A percentile compares a stretch with the other conserved stretches of the same genome.
These are phyloP conservation scores for Royoungia palumana DNA, from an alignment of 768 basidiomycete genomes.

Conservation along the genomic window DNA sequence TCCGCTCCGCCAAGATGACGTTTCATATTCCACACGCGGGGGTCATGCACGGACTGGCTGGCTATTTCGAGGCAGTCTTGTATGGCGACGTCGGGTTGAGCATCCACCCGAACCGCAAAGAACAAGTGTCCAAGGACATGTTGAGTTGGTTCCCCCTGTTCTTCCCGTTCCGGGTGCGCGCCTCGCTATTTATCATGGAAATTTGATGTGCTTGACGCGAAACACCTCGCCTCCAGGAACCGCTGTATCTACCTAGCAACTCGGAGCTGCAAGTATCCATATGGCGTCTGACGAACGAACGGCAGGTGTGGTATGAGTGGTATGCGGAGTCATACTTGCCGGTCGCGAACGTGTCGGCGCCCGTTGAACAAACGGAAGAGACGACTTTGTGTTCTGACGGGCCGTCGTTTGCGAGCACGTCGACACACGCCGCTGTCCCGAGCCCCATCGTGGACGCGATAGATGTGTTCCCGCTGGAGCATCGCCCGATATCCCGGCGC, in stretches of 20 bases:
- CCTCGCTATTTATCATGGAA: not conserved
- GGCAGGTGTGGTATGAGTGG: conserved; percentile 99
- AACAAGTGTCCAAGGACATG: conserved; percentile 91
- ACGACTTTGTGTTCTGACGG: conserved; percentile 14
- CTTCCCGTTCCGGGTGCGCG: conserved; percentile 83
- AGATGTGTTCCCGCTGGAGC: conserved; percentile 37
- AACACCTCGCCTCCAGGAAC: conserved; percentile 54
- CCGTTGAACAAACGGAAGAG: conserved; percentile 17
- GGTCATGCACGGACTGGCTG: conserved; percentile 89
- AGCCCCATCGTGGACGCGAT: conserved; percentile 74
- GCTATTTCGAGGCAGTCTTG: conserved; percentile 94
- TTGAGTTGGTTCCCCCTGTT: conserved; percentile 98
- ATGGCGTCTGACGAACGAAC: conserved; percentile 88
- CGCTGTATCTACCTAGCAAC: conserved; percentile 88
- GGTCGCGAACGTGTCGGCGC: conserved; percentile 38
- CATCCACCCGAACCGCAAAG: conserved; percentile 88
- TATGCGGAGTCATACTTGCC: conserved; percentile 90
- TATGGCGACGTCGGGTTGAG: conserved; percentile 90
- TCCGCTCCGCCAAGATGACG: conserved; percentile 75
- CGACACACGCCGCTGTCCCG: conserved; percentile 35
- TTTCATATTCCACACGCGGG: conserved; percentile 97
- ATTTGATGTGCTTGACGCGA: not conserved
- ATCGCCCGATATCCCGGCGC: conserved; percentile 10
- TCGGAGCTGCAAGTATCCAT: conserved; percentile 91
- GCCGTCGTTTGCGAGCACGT: conserved; percentile 27